Evolutionary conservation across 2,329 filamentous ascomycete species (phyloP).

Genomic region (Xylariaceae sp.): DNA sequence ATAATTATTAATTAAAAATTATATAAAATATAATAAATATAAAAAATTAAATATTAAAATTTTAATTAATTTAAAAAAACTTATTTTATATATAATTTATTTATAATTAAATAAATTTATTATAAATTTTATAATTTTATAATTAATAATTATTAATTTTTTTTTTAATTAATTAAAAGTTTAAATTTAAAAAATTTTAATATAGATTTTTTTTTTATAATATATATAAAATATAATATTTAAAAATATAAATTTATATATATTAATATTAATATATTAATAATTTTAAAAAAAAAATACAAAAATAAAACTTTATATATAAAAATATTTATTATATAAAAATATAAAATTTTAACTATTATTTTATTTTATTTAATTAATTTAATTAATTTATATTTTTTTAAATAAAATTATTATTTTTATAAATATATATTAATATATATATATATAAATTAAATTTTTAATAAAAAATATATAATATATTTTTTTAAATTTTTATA

Average conservation of each 20-base stretch:
- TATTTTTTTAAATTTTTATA: neutral
- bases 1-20: neutral
- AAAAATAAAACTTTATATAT: neutral
- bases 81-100: neutral
- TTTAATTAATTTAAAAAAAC: conserved; percentile 1
- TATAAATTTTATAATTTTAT: neutral
- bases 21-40: neutral
- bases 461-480: neutral
- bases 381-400: neutral
- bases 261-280: neutral
- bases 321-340: neutral
- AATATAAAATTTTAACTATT: neutral
- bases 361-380: neutral
- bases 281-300: neutral
- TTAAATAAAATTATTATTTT: conserved; percentile 1
- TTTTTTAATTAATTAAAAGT: neutral
- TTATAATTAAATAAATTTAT: neutral
- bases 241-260: conserved; percentile 1
- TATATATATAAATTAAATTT: neutral
- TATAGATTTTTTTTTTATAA: neutral
- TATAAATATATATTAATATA: neutral
- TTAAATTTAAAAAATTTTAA: neutral
- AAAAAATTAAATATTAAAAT: neutral
- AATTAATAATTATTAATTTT: neutral
- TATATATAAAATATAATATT: neutral